Evolutionary conservation across 352 stramenopile genomes (phyloP), one percentile per base, ranked within the genome.

Genomic region (Ochromonadaceae sp.): DNA sequence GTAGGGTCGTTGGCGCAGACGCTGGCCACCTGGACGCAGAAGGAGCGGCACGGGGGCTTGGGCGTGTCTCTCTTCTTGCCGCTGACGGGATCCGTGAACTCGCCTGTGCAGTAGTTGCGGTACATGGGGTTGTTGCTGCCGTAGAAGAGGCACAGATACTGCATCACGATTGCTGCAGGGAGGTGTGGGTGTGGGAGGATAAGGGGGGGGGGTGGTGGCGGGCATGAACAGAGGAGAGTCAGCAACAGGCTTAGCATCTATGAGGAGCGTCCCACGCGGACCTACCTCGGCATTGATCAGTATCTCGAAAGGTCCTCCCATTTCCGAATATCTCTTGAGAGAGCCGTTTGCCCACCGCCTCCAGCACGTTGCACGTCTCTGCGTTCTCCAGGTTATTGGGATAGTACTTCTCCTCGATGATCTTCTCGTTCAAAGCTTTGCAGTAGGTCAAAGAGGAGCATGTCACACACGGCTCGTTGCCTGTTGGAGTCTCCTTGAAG

Each of bases 61-160:
- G 35, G 34, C 28, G 55, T 31, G n/a, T 52, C 14, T 28, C 3
- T 43, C 9, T 43, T 5, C 22, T 36, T 10, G 28, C 28, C 22
- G 20, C 2, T 28, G 5, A 17, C 14, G 7, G 53, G 53, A 22
- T 61, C 34, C 30, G 32, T 14, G 14, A 50, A 26, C 44, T 59
- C 52, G 20, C 52, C 55, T 49, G 40, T 15, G 22, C 55, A 63
- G 4, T 50, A 15, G 30, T 63, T 63, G 1, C 14, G 22, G 40
- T 63, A 63, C 55, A 50, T 47, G 3, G 17, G 14, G 25, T 63
- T 63, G 14, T 63, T 14, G 9, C 14, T 52, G 34, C 55, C 55
- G 1, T 30, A 63, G 40, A 63, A 63, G 14, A 52, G 22, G 22
- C 55, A 63, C 1, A 63, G 26, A 50, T 63, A 63, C 22, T 63